phyloP scores from a whole-genome alignment of 495 filamentous ascomycete species.

The Talaromyces liani region DNA sequence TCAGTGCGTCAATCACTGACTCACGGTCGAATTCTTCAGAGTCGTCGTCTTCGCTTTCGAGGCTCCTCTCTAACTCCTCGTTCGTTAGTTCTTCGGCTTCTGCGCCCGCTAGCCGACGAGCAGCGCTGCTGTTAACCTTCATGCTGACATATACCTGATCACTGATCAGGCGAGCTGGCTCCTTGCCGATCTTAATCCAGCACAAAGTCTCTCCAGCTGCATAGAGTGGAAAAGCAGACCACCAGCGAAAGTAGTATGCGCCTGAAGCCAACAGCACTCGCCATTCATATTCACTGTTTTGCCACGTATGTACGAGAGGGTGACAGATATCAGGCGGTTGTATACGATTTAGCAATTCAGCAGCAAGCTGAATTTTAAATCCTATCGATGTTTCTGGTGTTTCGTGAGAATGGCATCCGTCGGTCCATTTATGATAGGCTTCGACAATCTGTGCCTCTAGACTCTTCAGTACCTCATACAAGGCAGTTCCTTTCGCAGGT shows the following conservation, averaged over 20 bases:
- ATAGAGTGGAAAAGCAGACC: slow-evolving; percentile 46
- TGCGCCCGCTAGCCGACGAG: slow-evolving; percentile 5
- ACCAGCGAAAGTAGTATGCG: slow-evolving; percentile 41
- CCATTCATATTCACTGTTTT: slow-evolving; percentile 30
- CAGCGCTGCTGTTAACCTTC: slow-evolving; percentile 5
- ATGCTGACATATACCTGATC: slow-evolving; percentile 17
- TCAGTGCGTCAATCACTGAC: slow-evolving; percentile 10
- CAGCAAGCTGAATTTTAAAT: slow-evolving; percentile 13
- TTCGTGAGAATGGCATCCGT: background rate
- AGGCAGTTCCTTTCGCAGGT: slow-evolving; percentile 5
- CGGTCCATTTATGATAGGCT: slow-evolving; percentile 16
- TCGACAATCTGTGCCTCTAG: slow-evolving; percentile 11
- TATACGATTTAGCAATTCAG: slow-evolving; percentile 17
- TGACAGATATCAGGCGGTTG: slow-evolving; percentile 23
- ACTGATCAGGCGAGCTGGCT: slow-evolving; percentile 19
- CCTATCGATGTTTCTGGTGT: slow-evolving; percentile 6
- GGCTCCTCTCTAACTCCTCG: slow-evolving; percentile 25
- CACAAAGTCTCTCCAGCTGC: slow-evolving; percentile 59
- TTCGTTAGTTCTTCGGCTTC: slow-evolving; percentile 15
- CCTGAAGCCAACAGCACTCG: slow-evolving; percentile 53
- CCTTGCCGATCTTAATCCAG: slow-evolving; percentile 48
- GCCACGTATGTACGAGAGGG: slow-evolving; percentile 36
- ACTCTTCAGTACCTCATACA: slow-evolving; percentile 24
- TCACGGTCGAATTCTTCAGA: slow-evolving; percentile 6
- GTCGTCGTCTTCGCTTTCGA: slow-evolving; percentile 15